Percentiles rank a stretch among this genome's conserved stretches.
Conservation (phyloP, 441 rosid species). For the Pelargonium exstipulatum region DNA sequence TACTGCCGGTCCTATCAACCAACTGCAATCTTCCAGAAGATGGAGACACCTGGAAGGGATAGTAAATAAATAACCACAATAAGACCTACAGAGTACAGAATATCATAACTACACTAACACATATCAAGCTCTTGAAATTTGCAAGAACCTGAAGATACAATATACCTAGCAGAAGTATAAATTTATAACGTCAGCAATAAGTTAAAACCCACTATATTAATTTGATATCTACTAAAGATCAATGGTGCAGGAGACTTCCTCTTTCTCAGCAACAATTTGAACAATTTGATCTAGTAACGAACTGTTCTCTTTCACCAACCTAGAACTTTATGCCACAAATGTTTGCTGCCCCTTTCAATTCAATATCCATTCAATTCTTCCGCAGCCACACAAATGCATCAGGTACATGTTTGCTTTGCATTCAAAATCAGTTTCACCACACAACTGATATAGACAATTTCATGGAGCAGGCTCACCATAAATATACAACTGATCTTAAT, state of each 20-base stretch:
- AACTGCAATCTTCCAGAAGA: slow-evolving; percentile 73
- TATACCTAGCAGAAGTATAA: not conserved
- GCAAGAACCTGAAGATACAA: not conserved
- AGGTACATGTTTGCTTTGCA: slow-evolving; percentile 13
- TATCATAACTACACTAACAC: slow-evolving; percentile 10
- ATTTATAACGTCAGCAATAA: not conserved
- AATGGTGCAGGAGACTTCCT: slow-evolving; percentile 4
- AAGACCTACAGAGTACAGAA: slow-evolving; percentile 16
- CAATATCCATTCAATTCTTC: slow-evolving; percentile 2
- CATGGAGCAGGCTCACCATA: not conserved
- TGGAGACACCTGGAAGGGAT: slow-evolving; percentile 43
- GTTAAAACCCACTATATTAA: not conserved
- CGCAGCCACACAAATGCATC: not conserved
- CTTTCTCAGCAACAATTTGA: not conserved
- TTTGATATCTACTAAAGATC: not conserved
- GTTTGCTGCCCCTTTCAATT: not conserved
- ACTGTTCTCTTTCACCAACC: not conserved
- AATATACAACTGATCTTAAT: not conserved
- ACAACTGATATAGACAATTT: not conserved
- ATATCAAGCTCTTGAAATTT: slow-evolving; percentile 9
- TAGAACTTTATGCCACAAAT: slow-evolving; percentile 2
- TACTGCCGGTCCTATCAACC: slow-evolving; percentile 62
- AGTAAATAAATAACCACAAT: slow-evolving; percentile 25
- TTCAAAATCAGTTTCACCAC: slow-evolving; percentile 6
- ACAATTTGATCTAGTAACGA: not conserved